phyloP scores from a whole-genome alignment of 805 yeast species.

The Candida palmyrensis region DNA sequence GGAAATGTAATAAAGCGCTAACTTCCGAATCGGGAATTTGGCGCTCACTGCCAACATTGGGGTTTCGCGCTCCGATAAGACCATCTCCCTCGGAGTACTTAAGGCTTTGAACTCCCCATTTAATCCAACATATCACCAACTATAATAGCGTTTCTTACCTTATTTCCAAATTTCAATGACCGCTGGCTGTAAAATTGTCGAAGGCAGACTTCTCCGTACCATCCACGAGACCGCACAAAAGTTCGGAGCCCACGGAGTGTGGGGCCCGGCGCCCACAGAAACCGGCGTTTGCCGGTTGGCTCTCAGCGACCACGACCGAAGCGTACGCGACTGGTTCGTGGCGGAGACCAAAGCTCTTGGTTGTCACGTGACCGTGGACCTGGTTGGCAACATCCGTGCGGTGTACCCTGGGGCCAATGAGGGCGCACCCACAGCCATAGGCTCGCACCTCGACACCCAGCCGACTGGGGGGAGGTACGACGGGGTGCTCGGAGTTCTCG shows the following conservation, averaged over 20 bases:
- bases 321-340: conserved; percentile 63
- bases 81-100: too few species aligned
- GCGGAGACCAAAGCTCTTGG: conserved; percentile 48
- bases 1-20: too few species aligned
- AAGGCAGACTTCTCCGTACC: conserved; percentile 47
- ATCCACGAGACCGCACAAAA: conserved; percentile 53
- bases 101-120: too few species aligned
- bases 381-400: conserved; percentile 67
- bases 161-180: too few species aligned
- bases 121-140: too few species aligned
- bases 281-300: conserved; percentile 70
- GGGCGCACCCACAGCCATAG: conserved; percentile 58
- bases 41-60: too few species aligned
- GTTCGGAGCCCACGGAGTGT: conserved; percentile 59
- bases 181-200: conserved; percentile 2
- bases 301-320: conserved; percentile 55
- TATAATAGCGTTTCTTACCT: too few species aligned
- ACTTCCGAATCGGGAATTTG: too few species aligned
- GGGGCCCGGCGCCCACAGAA: conserved; percentile 53
- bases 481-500: conserved; percentile 64
- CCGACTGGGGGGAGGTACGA: conserved; percentile 78
- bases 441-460: conserved; percentile 73
- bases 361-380: conserved; percentile 54
- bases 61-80: too few species aligned
- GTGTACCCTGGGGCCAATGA: conserved; percentile 48